Percentiles rank a stretch among this genome's conserved stretches.
Conservation (phyloP, 2,329 filamentous ascomycete species). For the Teratosphaeria nubilosa region DNA sequence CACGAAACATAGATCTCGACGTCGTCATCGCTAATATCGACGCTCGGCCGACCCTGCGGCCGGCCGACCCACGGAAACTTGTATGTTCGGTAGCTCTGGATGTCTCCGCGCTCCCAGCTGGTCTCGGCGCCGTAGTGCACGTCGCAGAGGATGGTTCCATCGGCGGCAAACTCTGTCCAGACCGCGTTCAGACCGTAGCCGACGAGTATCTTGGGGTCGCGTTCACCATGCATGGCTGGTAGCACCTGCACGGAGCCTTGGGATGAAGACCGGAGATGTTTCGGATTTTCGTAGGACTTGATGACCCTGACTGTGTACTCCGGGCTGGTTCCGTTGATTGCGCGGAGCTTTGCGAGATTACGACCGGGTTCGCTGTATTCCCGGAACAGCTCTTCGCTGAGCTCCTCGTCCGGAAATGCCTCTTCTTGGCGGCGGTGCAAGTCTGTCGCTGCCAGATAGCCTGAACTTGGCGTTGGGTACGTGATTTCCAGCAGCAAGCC, state of each 20-base stretch:
- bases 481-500: constrained; percentile 24
- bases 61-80: constrained; percentile 40
- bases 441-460: neutral
- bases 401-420: neutral
- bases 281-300: constrained; percentile 18
- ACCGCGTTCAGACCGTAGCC: constrained; percentile 41
- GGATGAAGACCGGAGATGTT: constrained; percentile 31
- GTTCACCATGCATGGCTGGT: constrained; percentile 31
- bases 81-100: constrained; percentile 43
- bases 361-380: constrained; percentile 5
- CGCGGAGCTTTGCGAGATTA: constrained; percentile 21
- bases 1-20: constrained; percentile 40
- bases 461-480: constrained; percentile 11
- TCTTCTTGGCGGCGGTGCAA: neutral
- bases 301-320: constrained; percentile 22
- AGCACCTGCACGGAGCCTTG: constrained; percentile 45
- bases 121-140: constrained; percentile 31
- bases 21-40: constrained; percentile 21
- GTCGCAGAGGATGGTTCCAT: constrained; percentile 43
- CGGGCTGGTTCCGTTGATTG: constrained; percentile 19
- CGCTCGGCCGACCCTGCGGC: constrained; percentile 23
- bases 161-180: constrained; percentile 30
- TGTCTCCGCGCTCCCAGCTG: constrained; percentile 28
- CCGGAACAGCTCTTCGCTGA: neutral
- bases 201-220: constrained; percentile 38